Conservation (phyloP, 306 rosid species). For the Canavalia gladiata region DNA sequence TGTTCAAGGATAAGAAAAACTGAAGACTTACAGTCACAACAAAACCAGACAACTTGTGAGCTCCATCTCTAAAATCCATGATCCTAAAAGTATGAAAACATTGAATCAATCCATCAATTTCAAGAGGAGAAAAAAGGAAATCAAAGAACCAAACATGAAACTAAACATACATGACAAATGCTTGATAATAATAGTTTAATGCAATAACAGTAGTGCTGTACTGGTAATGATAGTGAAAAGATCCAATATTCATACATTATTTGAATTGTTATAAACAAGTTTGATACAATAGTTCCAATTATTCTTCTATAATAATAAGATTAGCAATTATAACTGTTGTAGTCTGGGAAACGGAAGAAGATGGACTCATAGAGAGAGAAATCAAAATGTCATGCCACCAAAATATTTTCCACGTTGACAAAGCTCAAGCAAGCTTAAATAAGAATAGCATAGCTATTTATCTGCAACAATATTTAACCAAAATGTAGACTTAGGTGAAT, state of each 20-base stretch:
- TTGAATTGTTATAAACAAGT: too few species aligned
- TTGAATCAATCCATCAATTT: conserved; percentile 12
- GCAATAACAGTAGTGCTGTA: neutral
- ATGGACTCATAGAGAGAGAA: conserved; percentile 2
- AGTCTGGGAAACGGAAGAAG: neutral
- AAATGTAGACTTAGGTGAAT: neutral
- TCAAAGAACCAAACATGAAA: neutral
- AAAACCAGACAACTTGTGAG: conserved; percentile 35
- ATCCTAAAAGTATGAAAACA: conserved; percentile 37
- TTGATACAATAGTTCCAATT: too few species aligned
- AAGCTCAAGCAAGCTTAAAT: neutral
- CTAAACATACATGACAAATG: neutral
- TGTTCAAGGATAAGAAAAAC: neutral
- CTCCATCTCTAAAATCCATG: conserved; percentile 42
- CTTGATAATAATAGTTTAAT: neutral
- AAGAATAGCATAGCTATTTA: too few species aligned
- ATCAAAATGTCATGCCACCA: neutral
- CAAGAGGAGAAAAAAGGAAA: neutral
- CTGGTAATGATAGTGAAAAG: neutral
- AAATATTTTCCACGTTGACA: conserved; percentile 31
- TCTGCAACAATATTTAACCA: neutral
- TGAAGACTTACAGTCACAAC: conserved; percentile 48
- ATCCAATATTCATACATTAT: too few species aligned
- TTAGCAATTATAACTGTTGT: neutral
- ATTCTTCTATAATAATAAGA: neutral